These are phyloP conservation scores for Babesia sp. DNA, from an alignment of 169 alveolate genomes.

Conservation along the genomic window DNA sequence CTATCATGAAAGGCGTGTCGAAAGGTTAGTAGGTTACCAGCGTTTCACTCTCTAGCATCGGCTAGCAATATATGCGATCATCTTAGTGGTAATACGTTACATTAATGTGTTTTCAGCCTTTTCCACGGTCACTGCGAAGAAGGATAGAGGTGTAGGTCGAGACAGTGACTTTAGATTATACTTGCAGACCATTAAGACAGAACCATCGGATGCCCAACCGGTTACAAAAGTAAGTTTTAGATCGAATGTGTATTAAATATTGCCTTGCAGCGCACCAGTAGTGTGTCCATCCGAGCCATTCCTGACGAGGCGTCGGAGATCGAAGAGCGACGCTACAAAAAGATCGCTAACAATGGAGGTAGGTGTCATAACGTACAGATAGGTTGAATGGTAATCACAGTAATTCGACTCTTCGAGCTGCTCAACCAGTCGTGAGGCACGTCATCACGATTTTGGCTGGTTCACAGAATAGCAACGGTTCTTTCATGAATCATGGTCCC, in stretches of 20 bases:
- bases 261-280: not conserved
- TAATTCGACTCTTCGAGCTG: constrained; percentile 17
- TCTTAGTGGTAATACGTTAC: not conserved
- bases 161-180: not conserved
- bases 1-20: constrained; percentile 36
- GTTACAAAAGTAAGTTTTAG: not conserved
- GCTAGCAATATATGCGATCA: not conserved
- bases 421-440: constrained; percentile 15
- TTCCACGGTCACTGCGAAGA: constrained; percentile 11
- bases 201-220: not conserved
- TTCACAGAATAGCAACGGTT: no score
- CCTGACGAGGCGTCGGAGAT: constrained; percentile 25
- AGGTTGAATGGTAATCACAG: not conserved
- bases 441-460: no score
- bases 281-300: constrained; percentile 20
- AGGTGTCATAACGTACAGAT: not conserved
- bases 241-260: not conserved
- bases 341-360: constrained; percentile 43
- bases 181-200: constrained; percentile 1
- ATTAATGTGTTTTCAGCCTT: constrained; percentile 10
- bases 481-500: no score
- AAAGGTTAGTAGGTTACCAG: constrained; percentile 4
- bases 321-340: constrained; percentile 11
- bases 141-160: constrained; percentile 5
- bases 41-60: not conserved